Evolutionary conservation across 1,284 basidiomycete genomes (phyloP).

Genomic region (Ceratorhiza oryzae-sativae): DNA sequence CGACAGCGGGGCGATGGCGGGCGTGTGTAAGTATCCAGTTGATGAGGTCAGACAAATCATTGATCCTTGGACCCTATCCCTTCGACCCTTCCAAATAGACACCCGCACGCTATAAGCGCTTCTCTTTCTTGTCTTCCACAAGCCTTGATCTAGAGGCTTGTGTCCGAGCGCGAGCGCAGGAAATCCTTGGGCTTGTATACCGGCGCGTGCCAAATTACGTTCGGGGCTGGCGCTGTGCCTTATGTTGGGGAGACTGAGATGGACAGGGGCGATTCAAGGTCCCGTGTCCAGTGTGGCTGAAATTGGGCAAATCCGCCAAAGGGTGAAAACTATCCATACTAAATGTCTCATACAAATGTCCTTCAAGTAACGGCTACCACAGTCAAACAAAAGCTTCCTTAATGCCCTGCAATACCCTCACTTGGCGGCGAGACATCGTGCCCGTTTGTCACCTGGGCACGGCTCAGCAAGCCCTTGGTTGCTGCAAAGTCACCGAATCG

Average conservation of each 20-base stretch:
- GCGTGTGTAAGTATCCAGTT: conserved; percentile 4
- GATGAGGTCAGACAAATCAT: conserved; percentile 14
- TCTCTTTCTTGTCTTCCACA: neutral
- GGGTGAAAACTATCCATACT: neutral
- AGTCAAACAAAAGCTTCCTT: neutral
- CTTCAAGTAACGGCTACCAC: neutral
- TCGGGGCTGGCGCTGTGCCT: neutral
- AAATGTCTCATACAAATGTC: neutral
- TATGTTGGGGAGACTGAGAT: conserved; percentile 10
- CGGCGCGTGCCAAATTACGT: neutral
- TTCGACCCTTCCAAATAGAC: neutral
- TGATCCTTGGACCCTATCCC: conserved; percentile 11
- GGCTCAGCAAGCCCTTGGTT: conserved; percentile 44
- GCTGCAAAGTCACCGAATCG: conserved; percentile 44
- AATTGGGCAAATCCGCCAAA: neutral
- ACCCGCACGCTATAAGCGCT: neutral
- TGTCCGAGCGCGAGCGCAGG: no score
- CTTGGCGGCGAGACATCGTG: conserved; percentile 16
- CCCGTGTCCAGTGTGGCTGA: neutral
- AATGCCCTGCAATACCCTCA: conserved; percentile 4
- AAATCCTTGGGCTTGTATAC: neutral
- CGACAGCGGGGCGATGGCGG: conserved; percentile 8
- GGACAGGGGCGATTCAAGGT: conserved; percentile 6
- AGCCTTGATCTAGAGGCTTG: no score
- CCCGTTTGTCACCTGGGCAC: conserved; percentile 26